A percentile compares a stretch with the other conserved stretches of the same genome.
phyloP scores from a whole-genome alignment of 2,329 filamentous ascomycete genomes.

The Trichoderma simmonsii region DNA sequence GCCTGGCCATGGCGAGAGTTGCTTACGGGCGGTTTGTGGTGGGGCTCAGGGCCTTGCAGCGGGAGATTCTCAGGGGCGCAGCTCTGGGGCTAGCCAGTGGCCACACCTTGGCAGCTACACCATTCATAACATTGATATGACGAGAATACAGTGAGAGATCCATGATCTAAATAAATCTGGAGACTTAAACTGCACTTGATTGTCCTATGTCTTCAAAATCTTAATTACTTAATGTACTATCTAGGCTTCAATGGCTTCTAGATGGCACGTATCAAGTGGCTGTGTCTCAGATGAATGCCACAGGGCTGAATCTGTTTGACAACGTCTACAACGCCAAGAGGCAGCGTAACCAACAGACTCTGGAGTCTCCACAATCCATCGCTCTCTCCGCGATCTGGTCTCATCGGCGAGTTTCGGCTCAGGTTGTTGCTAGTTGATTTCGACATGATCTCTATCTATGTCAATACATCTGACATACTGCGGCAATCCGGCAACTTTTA shows the following conservation, averaged over 20 bases:
- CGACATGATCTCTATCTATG: neutral
- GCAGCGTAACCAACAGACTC: neutral
- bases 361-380: neutral
- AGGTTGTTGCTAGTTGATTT: neutral
- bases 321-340: neutral
- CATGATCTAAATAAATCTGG: neutral
- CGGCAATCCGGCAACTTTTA: neutral
- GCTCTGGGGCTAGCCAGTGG: slow-evolving; percentile 1
- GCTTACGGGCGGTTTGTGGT: neutral
- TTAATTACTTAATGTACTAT: neutral
- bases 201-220: neutral
- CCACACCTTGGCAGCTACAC: neutral
- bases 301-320: neutral
- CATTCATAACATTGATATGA: too few relatives aligned
- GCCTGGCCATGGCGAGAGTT: neutral
- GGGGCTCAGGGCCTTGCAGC: neutral
- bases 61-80: neutral
- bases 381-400: too few relatives aligned
- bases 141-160: too few relatives aligned
- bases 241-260: neutral
- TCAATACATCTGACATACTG: neutral
- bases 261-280: neutral
- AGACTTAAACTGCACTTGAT: neutral
- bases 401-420: neutral
- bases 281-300: neutral